Percentiles rank a stretch among this genome's conserved stretches.
Evolutionary conservation across 768 basidiomycete species (phyloP).

Genomic region (Mycena rebaudengoi): DNA sequence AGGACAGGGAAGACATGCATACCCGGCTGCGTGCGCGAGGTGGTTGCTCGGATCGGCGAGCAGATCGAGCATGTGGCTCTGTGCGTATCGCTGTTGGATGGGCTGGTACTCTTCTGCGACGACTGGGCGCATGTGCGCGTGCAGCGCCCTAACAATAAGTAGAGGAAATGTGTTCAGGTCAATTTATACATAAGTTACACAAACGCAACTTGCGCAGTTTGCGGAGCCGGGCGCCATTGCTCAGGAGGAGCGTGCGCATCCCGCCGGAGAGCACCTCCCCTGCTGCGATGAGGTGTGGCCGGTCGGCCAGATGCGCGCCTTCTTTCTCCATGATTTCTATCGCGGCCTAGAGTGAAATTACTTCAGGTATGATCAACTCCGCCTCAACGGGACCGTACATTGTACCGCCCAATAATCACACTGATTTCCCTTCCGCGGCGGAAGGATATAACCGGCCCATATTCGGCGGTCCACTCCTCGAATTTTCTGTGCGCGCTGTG

Average conservation of each 20-base stretch:
- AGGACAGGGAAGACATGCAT: constrained; percentile 3
- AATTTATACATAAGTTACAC: not conserved
- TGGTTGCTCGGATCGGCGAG: constrained; percentile 53
- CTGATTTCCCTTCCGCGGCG: constrained; percentile 55
- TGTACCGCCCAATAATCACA: constrained; percentile 56
- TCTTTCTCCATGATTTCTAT: constrained; percentile 75
- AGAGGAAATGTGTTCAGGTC: no score
- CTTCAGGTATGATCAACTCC: no score
- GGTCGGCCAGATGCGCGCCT: constrained; percentile 63
- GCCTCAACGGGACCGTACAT: no score
- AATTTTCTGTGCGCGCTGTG: constrained; percentile 59
- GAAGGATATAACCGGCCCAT: constrained; percentile 68
- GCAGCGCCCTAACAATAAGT: constrained; percentile 62
- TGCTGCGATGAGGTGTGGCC: constrained; percentile 63
- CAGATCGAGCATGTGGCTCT: constrained; percentile 54
- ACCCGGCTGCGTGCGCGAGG: constrained; percentile 63
- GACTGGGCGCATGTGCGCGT: constrained; percentile 66
- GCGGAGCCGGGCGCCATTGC: constrained; percentile 66
- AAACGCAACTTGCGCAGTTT: constrained; percentile 61
- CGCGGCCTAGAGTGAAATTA: constrained; percentile 50
- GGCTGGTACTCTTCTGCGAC: constrained; percentile 57
- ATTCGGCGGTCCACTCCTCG: constrained; percentile 66
- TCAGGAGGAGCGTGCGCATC: constrained; percentile 63
- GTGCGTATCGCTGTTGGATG: constrained; percentile 55
- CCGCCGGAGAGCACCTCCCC: constrained; percentile 69